Percentiles rank a stretch among this genome's conserved stretches.
These are phyloP conservation scores for Xylaria arbuscula DNA, from an alignment of 2,329 filamentous ascomycete genomes.

Conservation along the genomic window DNA sequence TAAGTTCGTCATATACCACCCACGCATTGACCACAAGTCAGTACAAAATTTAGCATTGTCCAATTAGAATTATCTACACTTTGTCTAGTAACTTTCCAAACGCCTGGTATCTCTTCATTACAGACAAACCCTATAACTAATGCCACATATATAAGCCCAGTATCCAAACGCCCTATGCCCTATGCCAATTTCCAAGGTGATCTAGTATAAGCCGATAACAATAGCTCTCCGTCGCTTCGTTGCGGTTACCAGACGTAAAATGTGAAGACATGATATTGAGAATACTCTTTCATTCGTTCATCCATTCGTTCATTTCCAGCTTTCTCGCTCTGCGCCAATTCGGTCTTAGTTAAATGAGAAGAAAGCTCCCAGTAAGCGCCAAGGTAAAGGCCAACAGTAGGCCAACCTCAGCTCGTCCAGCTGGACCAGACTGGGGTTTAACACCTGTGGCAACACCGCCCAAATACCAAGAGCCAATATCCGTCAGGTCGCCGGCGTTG, in stretches of 20 bases:
- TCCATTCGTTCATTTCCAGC: background rate
- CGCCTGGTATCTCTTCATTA: slow-evolving; percentile 23
- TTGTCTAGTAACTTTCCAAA: slow-evolving; percentile 22
- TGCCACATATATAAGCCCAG: background rate
- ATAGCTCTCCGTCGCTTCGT: slow-evolving; percentile 3
- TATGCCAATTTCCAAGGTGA: background rate
- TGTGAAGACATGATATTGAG: background rate
- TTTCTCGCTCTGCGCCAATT: background rate
- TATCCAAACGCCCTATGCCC: background rate
- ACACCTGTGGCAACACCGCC: slow-evolving; percentile 63
- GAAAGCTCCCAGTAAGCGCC: slow-evolving; percentile 19
- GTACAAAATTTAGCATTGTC: background rate
- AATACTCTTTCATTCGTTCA: background rate
- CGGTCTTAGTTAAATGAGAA: slow-evolving; percentile 14
- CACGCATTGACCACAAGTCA: background rate
- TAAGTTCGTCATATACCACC: background rate
- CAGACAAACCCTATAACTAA: slow-evolving; percentile 12
- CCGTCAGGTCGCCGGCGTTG: slow-evolving; percentile 73
- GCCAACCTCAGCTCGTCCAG: slow-evolving; percentile 7
- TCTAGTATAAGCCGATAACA: background rate
- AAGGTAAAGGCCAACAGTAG: slow-evolving; percentile 9
- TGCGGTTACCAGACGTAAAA: background rate
- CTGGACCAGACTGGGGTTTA: slow-evolving; percentile 47
- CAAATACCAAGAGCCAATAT: slow-evolving; percentile 83
- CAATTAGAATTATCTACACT: slow-evolving; percentile 14